These are phyloP conservation scores for Plectosphaerella cucumerina DNA, from an alignment of 2,329 filamentous ascomycete species.

Conservation along the genomic window DNA sequence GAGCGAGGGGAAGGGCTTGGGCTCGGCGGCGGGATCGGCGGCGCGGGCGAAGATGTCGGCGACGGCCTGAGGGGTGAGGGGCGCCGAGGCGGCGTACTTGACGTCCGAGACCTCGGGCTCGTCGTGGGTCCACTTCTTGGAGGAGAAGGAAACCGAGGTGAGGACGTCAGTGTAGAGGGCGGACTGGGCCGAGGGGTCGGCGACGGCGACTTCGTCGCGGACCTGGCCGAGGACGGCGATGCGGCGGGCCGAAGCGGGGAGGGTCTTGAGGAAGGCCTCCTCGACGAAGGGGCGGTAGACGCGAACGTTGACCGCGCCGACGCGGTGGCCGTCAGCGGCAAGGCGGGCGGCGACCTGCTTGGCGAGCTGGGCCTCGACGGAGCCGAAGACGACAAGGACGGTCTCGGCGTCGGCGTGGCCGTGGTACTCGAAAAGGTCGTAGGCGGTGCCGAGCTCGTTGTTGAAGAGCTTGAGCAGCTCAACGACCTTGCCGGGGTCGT, in stretches of 20 bases:
- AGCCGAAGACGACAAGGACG: conserved; percentile 90
- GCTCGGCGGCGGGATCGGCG: conserved; percentile 47
- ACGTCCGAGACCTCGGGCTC: conserved; percentile 70
- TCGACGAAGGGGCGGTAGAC: conserved; percentile 95
- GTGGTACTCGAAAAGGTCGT: conserved; percentile 89
- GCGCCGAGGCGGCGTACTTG: conserved; percentile 76
- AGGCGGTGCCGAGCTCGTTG: conserved; percentile 87
- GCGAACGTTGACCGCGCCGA: conserved; percentile 87
- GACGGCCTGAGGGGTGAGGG: conserved; percentile 52
- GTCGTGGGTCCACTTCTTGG: conserved; percentile 52
- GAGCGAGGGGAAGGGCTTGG: conserved; percentile 34
- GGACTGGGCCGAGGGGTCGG: conserved; percentile 76
- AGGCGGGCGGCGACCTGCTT: conserved; percentile 75
- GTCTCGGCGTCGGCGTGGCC: conserved; percentile 76
- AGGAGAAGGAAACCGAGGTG: conserved; percentile 75
- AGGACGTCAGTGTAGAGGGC: conserved; percentile 88
- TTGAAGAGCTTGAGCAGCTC: conserved; percentile 75
- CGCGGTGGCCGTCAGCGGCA: conserved; percentile 66
- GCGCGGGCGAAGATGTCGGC: conserved; percentile 44
- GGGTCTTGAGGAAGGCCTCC: conserved; percentile 80
- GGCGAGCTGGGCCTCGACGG: conserved; percentile 80
- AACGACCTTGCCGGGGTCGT: conserved; percentile 65
- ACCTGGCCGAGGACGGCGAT: conserved; percentile 91
- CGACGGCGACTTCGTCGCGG: conserved; percentile 63
- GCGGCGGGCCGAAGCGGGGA: conserved; percentile 71